phyloP scores from a whole-genome alignment of 192 early-diverging fungal genomes.

The Chytriomyces confervae region DNA sequence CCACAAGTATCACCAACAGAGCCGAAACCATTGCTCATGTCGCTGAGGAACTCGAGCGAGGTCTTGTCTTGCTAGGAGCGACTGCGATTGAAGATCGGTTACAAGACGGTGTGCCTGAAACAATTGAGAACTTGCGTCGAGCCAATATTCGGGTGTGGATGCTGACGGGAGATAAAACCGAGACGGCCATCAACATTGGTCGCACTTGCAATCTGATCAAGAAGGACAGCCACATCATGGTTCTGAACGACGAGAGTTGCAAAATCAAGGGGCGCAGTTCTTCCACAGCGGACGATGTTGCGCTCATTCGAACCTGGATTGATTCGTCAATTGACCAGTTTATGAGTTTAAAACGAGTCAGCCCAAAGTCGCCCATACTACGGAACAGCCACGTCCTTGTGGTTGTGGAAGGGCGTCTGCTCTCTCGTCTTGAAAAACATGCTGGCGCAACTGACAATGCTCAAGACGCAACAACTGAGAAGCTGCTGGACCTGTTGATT shows the following conservation, averaged over 20 bases:
- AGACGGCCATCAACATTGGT: constrained; percentile 92
- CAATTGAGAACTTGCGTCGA: constrained; percentile 74
- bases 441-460: constrained; percentile 37
- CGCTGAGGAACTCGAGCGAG: constrained; percentile 79
- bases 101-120: constrained; percentile 85
- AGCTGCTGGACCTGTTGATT: constrained; percentile 77
- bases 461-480: constrained; percentile 36
- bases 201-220: constrained; percentile 75
- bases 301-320: constrained; percentile 31
- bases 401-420: constrained; percentile 46
- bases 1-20: constrained; percentile 73
- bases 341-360: neutral
- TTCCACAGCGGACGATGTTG: constrained; percentile 29
- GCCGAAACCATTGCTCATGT: constrained; percentile 77
- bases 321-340: constrained; percentile 38
- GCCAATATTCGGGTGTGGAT: constrained; percentile 90
- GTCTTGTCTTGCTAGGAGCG: constrained; percentile 76
- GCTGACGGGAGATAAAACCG: constrained; percentile 90
- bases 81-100: constrained; percentile 92
- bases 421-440: constrained; percentile 56
- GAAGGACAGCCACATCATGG: constrained; percentile 46
- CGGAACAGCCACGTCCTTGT: neutral
- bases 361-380: neutral
- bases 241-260: constrained; percentile 48
- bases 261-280: constrained; percentile 15